A percentile compares a stretch with the other conserved stretches of the same genome.
These are phyloP conservation scores for Phtheirospermum japonicum DNA, from an alignment of 257 asterid species.

Conservation along the genomic window DNA sequence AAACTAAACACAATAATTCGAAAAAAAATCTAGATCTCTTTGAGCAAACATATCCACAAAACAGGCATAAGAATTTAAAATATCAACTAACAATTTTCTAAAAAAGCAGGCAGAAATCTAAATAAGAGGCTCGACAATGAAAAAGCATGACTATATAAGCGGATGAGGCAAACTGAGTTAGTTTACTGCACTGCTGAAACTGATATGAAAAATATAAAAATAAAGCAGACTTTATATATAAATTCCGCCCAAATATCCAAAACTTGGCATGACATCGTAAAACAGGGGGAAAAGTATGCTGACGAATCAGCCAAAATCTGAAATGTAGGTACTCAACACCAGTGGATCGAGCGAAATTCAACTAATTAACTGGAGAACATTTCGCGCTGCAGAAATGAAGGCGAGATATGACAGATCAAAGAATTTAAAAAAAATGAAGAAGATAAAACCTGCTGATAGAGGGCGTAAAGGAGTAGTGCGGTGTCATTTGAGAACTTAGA, in stretches of 20 bases:
- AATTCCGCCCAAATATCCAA: neutral
- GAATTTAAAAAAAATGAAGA: neutral
- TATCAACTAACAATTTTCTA: neutral
- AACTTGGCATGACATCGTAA: neutral
- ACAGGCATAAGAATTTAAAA: neutral
- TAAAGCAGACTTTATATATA: neutral
- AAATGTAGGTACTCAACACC: neutral
- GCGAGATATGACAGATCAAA: constrained; percentile 7
- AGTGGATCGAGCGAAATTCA: constrained; percentile 33
- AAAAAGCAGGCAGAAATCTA: neutral
- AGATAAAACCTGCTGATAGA: constrained; percentile 74
- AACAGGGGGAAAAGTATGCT: neutral
- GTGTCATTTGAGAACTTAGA: constrained; percentile 82
- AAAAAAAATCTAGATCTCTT: neutral
- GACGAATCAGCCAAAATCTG: constrained; percentile 17
- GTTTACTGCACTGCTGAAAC: constrained; percentile 17
- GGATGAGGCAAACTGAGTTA: constrained; percentile 22
- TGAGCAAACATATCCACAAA: neutral
- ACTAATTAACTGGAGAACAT: constrained; percentile 19
- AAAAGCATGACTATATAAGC: constrained; percentile 1
- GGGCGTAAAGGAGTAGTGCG: constrained; percentile 86
- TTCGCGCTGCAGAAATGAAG: constrained; percentile 13
- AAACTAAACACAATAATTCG: neutral
- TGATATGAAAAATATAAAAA: neutral
- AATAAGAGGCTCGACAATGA: constrained; percentile 5